These are phyloP conservation scores for Wickerhamomyces sydowiorum DNA, from an alignment of 805 yeast species.

Conservation along the genomic window DNA sequence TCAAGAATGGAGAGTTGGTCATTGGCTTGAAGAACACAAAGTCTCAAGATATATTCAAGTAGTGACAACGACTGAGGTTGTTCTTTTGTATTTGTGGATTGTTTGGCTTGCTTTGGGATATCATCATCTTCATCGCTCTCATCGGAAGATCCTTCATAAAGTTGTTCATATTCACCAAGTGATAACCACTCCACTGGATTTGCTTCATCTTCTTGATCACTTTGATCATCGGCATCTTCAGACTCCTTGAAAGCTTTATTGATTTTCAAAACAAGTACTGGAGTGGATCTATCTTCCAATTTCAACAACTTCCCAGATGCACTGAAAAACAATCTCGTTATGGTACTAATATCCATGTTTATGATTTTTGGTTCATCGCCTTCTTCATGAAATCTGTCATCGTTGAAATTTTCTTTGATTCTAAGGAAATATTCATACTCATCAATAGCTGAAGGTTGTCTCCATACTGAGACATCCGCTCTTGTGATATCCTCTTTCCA, in stretches of 20 bases:
- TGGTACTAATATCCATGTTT: conserved; percentile 31
- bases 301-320: conserved; percentile 63
- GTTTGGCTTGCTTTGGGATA: conserved; percentile 5
- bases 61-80: conserved; percentile 38
- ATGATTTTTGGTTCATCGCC: conserved; percentile 36
- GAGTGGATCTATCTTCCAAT: conserved; percentile 54
- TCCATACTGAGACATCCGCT: conserved; percentile 37
- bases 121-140: conserved; percentile 17
- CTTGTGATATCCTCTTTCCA: conserved; percentile 75
- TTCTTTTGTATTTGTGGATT: conserved; percentile 1
- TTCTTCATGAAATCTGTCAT: conserved; percentile 65
- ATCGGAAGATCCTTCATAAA: conserved; percentile 18
- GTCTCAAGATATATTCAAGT: conserved; percentile 57
- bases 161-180: conserved; percentile 36
- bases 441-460: conserved; percentile 14
- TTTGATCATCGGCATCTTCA: conserved; percentile 12
- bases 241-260: conserved; percentile 20
- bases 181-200: conserved; percentile 43
- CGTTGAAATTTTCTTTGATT: conserved; percentile 56
- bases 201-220: conserved; percentile 17
- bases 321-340: conserved; percentile 56
- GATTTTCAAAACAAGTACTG: conserved; percentile 61
- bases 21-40: conserved; percentile 52
- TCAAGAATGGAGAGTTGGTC: conserved; percentile 49
- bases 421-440: conserved; percentile 38